Base-by-base conservation (phyloP, 2,329 filamentous ascomycete species). In the Ceratocystis smalleyi region DNA sequence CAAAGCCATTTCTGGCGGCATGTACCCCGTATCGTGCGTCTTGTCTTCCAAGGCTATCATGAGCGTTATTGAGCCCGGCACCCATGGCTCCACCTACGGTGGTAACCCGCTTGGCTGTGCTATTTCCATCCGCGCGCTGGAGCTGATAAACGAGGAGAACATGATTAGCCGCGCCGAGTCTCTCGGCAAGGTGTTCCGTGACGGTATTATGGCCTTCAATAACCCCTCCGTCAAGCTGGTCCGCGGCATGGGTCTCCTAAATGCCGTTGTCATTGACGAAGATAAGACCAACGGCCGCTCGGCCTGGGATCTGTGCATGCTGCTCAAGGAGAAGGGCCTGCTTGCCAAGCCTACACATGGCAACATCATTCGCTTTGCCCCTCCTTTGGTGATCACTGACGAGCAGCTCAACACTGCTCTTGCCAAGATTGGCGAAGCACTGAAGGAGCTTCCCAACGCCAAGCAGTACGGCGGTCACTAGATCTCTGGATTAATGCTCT, bases 11-110 rank as follows among this genome's bases (percentile, higher is more conserved):
- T 96, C 91, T 43, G 94, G 94, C 68, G 94, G 94, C 75, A 94
- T 97, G 87, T 99, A 99, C 77, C 94, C 94, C n/a, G 94, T 99
- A 65, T 96, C 91, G 67, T 91, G 87, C 71, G 91, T 99, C 60
- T 81, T 99, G 62, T 87, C 88, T 67, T 85, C 85, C 71, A 91
- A 87, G 76, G 91, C 96, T 65, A 81, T 97, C 68, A 96, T 99
- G 91, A 82, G 96, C 69, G 94, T 92, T 8, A 81, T 99, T 68
- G 94, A 99, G 79, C 89, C 94, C 30, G 94, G 94, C 67, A 97
- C 94, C 30, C 94, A 99, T 76, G 94, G 94, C 60, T 96, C 90
- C 51, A 99, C 94, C n/a, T 99, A 97, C 72, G 94, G 94, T 67
- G 94, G 94, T 61, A 99, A 99, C 77, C 94, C 94, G 19, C 81